Evolutionary conservation across 345 rosid species (phyloP), one percentile per base, ranked within the genome.

Genomic region (Euphorbia pulcherrima): DNA sequence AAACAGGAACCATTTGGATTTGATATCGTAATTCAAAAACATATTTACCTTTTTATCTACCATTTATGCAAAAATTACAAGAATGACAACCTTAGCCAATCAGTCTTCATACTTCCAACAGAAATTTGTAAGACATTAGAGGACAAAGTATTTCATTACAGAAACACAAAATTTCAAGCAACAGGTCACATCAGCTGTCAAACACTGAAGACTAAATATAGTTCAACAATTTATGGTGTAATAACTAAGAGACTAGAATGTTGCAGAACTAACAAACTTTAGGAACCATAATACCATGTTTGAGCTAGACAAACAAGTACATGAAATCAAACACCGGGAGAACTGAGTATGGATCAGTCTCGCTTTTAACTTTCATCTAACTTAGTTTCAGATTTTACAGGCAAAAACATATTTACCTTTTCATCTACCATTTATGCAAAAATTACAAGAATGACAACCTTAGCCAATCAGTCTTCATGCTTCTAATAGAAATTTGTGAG

Each of bases 1-100:
- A 23, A 53, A n/a, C 60, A 21, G 28, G 50, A 44, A 44, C n/a
- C 18, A 41, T 35, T 78, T 65, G 81, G 69, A 56, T 50, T 35
- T 9, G 39, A 55, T 23, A 14, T 7, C 23, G 50, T 5, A 26
- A 2, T 6, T 29, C 33, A 56, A 56, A 17, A 2, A 56, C 1
- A 7, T 13, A 28, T 11, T 9, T 26, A 26, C 6, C 35, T 8
- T 8, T 53, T 24, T 53, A 12, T 53, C 14, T 10, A 0, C 58
- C 8, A 8, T 21, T 21, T 35, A 0, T 33, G 9, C 5, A 9
- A 5, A 60, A 35, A 35, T 7, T 60, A 20, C 18, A 35, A 60
- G 11, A 60, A 4, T 26, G n/a, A 14, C 23, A 1, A 6, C 41
- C 21, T 16, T 12, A 55, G 6, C 18, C 60, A 55, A 4, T 26